These are phyloP conservation scores for Trichoderma sp. DNA, from an alignment of 2,329 filamentous ascomycete species.

Conservation along the genomic window DNA sequence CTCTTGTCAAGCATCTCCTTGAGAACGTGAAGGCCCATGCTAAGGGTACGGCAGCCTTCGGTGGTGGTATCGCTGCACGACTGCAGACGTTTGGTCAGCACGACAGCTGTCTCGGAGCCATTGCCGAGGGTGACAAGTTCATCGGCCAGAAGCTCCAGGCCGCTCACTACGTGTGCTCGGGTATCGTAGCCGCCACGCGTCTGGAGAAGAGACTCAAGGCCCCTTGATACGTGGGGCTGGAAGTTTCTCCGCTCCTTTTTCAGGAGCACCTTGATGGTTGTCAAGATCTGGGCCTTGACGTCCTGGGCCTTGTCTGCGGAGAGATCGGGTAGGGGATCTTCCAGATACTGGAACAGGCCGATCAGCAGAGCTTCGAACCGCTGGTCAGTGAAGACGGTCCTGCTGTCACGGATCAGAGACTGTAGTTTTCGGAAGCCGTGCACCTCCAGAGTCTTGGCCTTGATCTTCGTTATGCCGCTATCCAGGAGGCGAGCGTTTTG, in stretches of 20 bases:
- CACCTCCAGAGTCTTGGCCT: constrained; percentile 71
- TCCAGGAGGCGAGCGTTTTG: constrained; percentile 66
- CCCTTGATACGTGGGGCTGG: constrained; percentile 65
- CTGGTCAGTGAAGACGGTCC: constrained; percentile 63
- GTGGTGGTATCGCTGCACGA: constrained; percentile 42
- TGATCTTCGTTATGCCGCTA: constrained; percentile 74
- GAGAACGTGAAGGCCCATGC: constrained; percentile 65
- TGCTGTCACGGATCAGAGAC: constrained; percentile 68
- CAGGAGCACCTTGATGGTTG: constrained; percentile 72
- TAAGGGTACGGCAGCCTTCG: constrained; percentile 55
- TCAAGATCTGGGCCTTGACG: constrained; percentile 72
- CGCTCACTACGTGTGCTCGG: constrained; percentile 70
- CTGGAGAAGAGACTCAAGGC: constrained; percentile 66
- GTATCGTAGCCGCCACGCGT: constrained; percentile 68
- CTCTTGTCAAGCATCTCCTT: constrained; percentile 58
- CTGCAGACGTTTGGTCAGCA: constrained; percentile 53
- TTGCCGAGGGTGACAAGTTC: constrained; percentile 70
- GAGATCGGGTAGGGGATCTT: constrained; percentile 58
- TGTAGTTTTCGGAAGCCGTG: constrained; percentile 80
- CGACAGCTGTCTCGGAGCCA: constrained; percentile 58
- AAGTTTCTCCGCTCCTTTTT: constrained; percentile 67
- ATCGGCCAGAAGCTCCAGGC: constrained; percentile 71
- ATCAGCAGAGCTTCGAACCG: constrained; percentile 68
- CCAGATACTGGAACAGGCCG: constrained; percentile 71
- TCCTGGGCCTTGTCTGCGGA: constrained; percentile 67